phyloP scores from a whole-genome alignment of 1,284 basidiomycete species.

The Boletus semigastroideus region DNA sequence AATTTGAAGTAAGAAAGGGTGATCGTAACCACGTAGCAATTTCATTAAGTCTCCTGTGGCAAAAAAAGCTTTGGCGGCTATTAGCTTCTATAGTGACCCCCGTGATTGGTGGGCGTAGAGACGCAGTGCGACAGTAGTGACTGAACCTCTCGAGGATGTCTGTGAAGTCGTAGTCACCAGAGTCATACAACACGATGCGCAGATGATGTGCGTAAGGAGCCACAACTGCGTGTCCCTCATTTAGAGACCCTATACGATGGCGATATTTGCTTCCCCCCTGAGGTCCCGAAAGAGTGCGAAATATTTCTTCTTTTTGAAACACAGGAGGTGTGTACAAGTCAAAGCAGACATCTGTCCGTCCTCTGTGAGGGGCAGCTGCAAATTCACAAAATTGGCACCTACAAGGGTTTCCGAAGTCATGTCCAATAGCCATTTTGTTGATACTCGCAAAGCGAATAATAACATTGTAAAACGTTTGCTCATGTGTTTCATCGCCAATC shows the following conservation, averaged over 20 bases:
- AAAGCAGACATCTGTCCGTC: conserved; percentile 56
- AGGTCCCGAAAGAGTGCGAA: conserved; percentile 47
- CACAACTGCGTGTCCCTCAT: conserved; percentile 51
- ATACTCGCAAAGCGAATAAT: conserved; percentile 58
- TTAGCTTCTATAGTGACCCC: conserved; percentile 45
- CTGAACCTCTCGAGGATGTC: conserved; percentile 48
- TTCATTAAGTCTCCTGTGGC: conserved; percentile 42
- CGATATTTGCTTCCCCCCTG: conserved; percentile 43
- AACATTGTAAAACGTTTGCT: conserved; percentile 49
- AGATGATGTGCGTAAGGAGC: conserved; percentile 67
- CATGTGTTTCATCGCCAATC: conserved; percentile 56
- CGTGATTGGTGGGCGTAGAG: conserved; percentile 39
- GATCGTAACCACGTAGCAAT: conserved; percentile 43
- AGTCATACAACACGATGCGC: conserved; percentile 52
- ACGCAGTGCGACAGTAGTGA: conserved; percentile 53
- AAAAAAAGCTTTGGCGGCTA: conserved; percentile 49
- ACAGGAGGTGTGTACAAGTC: conserved; percentile 60
- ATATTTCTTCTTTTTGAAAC: conserved; percentile 58
- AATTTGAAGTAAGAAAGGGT: conserved; percentile 40
- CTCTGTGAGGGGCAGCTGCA: conserved; percentile 8
- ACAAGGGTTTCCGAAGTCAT: conserved; percentile 49
- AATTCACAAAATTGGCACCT: conserved; percentile 14
- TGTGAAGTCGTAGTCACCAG: conserved; percentile 34
- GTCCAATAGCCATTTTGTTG: conserved; percentile 55
- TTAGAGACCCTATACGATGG: conserved; percentile 53